These are phyloP conservation scores for Carex arenaria DNA, from an alignment of 202 grass and related monocot species.

Conservation along the genomic window DNA sequence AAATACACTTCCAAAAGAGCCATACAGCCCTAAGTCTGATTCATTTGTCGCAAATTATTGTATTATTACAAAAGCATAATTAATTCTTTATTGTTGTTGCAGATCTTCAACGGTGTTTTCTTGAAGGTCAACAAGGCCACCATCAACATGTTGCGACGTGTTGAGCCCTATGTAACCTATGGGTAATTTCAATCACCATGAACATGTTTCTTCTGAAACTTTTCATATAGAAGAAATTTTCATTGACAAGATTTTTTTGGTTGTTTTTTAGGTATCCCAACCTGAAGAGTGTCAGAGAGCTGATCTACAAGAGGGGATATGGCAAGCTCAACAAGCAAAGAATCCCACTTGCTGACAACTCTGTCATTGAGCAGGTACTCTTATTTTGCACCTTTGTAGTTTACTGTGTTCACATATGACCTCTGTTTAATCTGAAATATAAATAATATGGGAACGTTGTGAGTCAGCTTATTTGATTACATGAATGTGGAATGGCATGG, in stretches of 20 bases:
- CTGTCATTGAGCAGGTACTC: constrained; percentile 58
- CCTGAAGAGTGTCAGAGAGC: constrained; percentile 63
- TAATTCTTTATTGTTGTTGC: neutral
- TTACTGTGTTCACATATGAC: neutral
- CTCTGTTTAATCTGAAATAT: neutral
- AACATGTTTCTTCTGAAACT: neutral
- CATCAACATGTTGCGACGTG: constrained; percentile 81
- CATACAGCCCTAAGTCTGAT: neutral
- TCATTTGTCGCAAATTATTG: neutral
- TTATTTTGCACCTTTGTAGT: neutral
- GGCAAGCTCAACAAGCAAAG: constrained; percentile 84
- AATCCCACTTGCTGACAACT: constrained; percentile 51
- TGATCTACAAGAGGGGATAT: constrained; percentile 89
- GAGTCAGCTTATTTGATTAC: neutral
- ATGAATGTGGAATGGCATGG: neutral
- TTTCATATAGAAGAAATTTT: neutral
- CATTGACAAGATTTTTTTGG: neutral
- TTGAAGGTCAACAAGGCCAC: constrained; percentile 91
- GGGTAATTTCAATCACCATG: constrained; percentile 31
- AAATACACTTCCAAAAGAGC: neutral
- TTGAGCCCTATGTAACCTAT: constrained; percentile 88
- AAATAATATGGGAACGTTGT: neutral
- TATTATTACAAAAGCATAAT: neutral
- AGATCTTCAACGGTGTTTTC: constrained; percentile 61
- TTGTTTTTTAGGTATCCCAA: constrained; percentile 55